phyloP scores from a whole-genome alignment of 106 monocot species.

The Iris macrosiphon region DNA sequence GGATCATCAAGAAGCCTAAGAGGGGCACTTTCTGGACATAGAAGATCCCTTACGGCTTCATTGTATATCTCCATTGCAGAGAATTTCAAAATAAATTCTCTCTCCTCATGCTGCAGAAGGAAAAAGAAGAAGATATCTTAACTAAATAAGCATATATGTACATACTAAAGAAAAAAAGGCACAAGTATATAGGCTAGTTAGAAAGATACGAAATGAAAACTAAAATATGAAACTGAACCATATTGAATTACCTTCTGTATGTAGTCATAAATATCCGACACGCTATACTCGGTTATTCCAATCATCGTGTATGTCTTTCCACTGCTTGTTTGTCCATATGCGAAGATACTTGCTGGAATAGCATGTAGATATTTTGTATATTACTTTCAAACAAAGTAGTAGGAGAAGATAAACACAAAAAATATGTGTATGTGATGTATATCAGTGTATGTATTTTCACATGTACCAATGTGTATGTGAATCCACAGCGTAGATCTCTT shows the following conservation, averaged over 20 bases:
- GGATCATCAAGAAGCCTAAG: slow-evolving; percentile 88
- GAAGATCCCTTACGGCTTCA: slow-evolving; percentile 68
- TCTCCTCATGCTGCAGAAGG: slow-evolving; percentile 49
- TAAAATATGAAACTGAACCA: background rate
- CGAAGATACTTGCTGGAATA: slow-evolving; percentile 71
- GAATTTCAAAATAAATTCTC: slow-evolving; percentile 56
- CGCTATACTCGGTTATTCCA: slow-evolving; percentile 60
- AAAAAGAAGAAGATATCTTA: background rate
- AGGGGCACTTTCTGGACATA: slow-evolving; percentile 36
- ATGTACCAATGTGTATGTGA: too few relatives aligned
- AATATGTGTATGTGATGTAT: too few relatives aligned
- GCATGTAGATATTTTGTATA: slow-evolving; percentile 2
- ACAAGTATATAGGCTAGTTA: too few relatives aligned
- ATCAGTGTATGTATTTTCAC: too few relatives aligned
- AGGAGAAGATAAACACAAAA: background rate
- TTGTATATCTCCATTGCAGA: slow-evolving; percentile 87
- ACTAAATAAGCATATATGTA: background rate
- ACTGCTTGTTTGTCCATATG: slow-evolving; percentile 83
- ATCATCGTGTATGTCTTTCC: slow-evolving; percentile 80
- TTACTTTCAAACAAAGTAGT: background rate
- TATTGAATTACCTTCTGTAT: slow-evolving; percentile 47
- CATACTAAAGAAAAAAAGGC: too few relatives aligned
- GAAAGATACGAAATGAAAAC: background rate
- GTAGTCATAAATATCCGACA: slow-evolving; percentile 67
- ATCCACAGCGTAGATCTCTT: too few relatives aligned